Evolutionary conservation across 1,284 basidiomycete species (phyloP).

Genomic region (Cryptococcus hybrid): DNA sequence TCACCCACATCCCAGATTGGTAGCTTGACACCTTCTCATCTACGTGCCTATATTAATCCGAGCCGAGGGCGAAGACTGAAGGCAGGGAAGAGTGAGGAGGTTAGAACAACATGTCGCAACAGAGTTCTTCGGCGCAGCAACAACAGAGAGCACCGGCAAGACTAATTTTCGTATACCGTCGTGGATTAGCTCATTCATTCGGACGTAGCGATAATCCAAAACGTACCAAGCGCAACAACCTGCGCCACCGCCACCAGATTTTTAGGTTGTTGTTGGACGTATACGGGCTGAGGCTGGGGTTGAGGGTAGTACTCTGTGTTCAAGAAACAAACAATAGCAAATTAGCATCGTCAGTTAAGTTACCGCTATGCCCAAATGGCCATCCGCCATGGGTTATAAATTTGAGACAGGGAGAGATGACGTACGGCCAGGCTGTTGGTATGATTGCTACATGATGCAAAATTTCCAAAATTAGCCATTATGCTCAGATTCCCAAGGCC

Average conservation of each 20-base stretch:
- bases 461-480: not conserved
- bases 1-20: no score
- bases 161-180: slow-evolving; percentile 1
- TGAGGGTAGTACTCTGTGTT: slow-evolving; percentile 34
- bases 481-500: not conserved
- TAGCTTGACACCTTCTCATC: no score
- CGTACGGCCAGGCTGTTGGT: slow-evolving; percentile 35
- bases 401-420: slow-evolving; percentile 1
- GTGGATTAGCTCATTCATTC: not conserved
- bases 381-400: not conserved
- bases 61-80: no score
- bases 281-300: slow-evolving; percentile 44
- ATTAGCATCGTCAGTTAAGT: not conserved
- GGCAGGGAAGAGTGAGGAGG: no score
- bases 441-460: slow-evolving; percentile 20
- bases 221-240: slow-evolving; percentile 34
- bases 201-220: not conserved
- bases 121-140: slow-evolving; percentile 42
- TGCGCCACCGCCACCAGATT: slow-evolving; percentile 25
- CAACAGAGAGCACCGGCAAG: slow-evolving; percentile 35
- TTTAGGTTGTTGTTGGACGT: slow-evolving; percentile 39
- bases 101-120: slow-evolving; percentile 37
- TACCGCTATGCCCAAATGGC: no score
- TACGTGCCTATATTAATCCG: no score
- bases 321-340: not conserved